Evolutionary conservation across 139 green algal genomes (phyloP).

Genomic region (Axilococcus clingmanii): DNA sequence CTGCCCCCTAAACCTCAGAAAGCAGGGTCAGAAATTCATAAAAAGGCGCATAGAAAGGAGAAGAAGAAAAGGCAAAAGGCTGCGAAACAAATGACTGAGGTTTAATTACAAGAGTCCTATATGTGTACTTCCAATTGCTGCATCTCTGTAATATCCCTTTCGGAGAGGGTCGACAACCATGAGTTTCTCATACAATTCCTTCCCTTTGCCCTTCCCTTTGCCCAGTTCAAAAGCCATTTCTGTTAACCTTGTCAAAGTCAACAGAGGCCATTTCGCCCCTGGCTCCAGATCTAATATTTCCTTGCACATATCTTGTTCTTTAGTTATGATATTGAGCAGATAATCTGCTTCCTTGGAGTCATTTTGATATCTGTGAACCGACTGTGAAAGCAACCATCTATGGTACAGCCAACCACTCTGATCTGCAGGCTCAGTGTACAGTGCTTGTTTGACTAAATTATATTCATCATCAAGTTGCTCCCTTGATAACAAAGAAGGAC

Average conservation of each 20-base stretch:
- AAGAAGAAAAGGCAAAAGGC: conserved; percentile 1
- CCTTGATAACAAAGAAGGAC: no score
- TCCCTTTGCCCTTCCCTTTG: not conserved
- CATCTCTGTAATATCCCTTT: conserved; percentile 37
- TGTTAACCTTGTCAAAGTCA: conserved; percentile 59
- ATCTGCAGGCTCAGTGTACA: conserved; percentile 88
- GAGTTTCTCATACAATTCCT: conserved; percentile 18
- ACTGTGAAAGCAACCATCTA: conserved; percentile 65
- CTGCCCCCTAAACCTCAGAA: conserved; percentile 22
- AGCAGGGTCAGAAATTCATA: conserved; percentile 2
- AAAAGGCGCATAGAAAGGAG: not conserved
- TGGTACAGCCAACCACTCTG: conserved; percentile 94
- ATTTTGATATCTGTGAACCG: not conserved
- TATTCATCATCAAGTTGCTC: conserved; percentile 74
- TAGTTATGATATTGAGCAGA: not conserved
- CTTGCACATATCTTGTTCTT: conserved; percentile 13
- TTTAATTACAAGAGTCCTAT: no score
- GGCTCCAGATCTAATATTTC: conserved; percentile 32
- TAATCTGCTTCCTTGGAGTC: not conserved
- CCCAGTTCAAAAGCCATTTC: conserved; percentile 30
- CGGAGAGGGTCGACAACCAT: conserved; percentile 29
- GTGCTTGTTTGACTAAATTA: conserved; percentile 82
- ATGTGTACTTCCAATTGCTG: conserved; percentile 10
- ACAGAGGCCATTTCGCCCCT: conserved; percentile 70
- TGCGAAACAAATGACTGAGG: not conserved